Base-by-base conservation (phyloP, 2,329 filamentous ascomycete genomes). In the Clarireedia homoeocarpa region DNA sequence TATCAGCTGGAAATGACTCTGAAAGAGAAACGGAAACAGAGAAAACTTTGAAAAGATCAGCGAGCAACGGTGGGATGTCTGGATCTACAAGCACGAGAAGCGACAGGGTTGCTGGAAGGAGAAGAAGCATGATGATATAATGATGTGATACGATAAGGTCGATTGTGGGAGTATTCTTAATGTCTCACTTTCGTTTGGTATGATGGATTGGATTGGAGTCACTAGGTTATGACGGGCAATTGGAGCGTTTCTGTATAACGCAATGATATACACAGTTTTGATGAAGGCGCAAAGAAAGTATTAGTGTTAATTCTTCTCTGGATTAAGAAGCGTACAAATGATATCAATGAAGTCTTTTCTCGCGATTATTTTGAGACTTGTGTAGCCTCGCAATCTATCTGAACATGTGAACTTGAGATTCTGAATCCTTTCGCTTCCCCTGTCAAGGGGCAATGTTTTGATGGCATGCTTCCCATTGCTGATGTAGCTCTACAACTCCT, bases 71-170 rank as follows among this genome's bases (percentile, higher is more conserved):
- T 26, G 52, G 51, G 5, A 50, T 63, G 34, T 53, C 56, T 20
- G 14, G 58, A n/a, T 55, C 40, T 26, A 50, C 34, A 24, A 60
- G 55, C 7, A 58, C 62, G n/a, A 65, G 67, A 52, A 60, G 59
- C 48, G 67, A 68, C 23, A 62, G 68, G 34, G 61, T 68, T 14
- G 60, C 63, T 14, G 62, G 62, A 47, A 61, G 68, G 45, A 66
- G 68, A 51, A 63, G 66, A 58, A 70, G 68, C 51, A 70, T 69
- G 68, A 69, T 70, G 67, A 59, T 69, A 68, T 70, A 64, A 69
- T 61, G 57, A 60, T 58, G 26, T 58, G 48, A 53, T 44, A 55
- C 46, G 42, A 59, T 45, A 57, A 20, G 53, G 49, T 15, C 30
- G 7, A 48, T 26, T 45, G 34, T 44, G 6, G 14, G 15, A 55